Evolutionary conservation across 2,329 filamentous ascomycete genomes (phyloP).

Genomic region (Pseudogymnoascus sp.): DNA sequence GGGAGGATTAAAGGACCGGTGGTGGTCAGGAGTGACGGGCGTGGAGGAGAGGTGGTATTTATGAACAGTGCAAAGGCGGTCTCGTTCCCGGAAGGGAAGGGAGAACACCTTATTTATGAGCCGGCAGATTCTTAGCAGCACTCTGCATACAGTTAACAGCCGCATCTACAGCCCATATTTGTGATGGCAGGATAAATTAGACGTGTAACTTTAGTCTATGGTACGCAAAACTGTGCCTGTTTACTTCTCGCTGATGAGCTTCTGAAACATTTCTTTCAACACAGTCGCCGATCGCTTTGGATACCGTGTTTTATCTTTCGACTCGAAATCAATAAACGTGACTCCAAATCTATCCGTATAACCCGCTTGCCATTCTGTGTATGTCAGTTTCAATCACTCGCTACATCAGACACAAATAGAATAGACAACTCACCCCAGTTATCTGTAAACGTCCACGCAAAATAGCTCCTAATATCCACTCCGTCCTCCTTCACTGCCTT

Average conservation of each 20-base stretch:
- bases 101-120: neutral
- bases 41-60: constrained; percentile 1
- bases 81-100: neutral
- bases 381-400: constrained; percentile 75
- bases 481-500: constrained; percentile 63
- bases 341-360: constrained; percentile 83
- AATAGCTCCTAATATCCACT: constrained; percentile 70
- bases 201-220: neutral
- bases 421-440: constrained; percentile 27
- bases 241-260: constrained; percentile 57
- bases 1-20: constrained; percentile 19
- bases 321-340: constrained; percentile 73
- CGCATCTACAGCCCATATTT: neutral
- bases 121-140: neutral
- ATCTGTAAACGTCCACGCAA: constrained; percentile 83
- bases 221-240: neutral
- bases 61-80: constrained; percentile 5
- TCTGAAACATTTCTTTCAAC: constrained; percentile 63
- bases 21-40: constrained; percentile 8
- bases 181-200: neutral
- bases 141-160: neutral
- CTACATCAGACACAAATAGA: constrained; percentile 27
- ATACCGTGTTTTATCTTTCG: constrained; percentile 64
- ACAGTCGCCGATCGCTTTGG: constrained; percentile 77
- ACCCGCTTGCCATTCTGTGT: constrained; percentile 52